Evolutionary conservation across 805 yeast species (phyloP), one percentile per base, ranked within the genome.

Genomic region (Candida hispaniensis): DNA sequence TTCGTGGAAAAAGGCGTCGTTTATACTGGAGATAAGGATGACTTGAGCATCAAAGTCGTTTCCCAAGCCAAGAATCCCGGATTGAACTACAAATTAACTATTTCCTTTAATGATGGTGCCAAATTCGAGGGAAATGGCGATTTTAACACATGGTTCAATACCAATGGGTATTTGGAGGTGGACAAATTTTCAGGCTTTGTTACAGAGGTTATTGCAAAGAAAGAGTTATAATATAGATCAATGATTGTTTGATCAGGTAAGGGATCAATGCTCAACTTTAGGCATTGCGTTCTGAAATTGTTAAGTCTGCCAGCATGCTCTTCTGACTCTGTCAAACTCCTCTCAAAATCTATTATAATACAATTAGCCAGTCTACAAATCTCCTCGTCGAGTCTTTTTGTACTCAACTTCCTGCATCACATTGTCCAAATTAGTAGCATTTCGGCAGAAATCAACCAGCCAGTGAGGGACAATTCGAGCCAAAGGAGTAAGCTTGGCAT

Each of bases 401-500:
- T 32, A 28, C 36, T 32, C 36, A 10, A 32, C 36, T 28, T 32
- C 36, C 36, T 32, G 28, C 36, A 32, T 32, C 28, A 27, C 23
- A 14, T 28, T 28, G 24, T 32, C 36, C 23, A 32, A 28, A 23
- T 32, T 32, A 18, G 36, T 32, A 17, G 36, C 36, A 27, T 28
- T 23, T 32, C 36, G 36, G 36, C 17, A 11, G 14, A 23, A 32
- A 23, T 32, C 36, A 5, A 10, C 36, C n/a, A 32, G 4, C 36
- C 36, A 32, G 28, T 32, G 28, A 18, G 36, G 36, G 8, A 11
- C 22, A 23, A 32, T 9, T 32, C 28, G 27, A 14, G 36, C 36
- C 13, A 25, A 26, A 25, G 94, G 94, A 20, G 85, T 47, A 28
- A 80, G 57, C 43, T 75, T 70, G 1, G 82, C 86, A 54, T 86